Base-by-base conservation (phyloP, 192 early-diverging fungal species). In the Umbelopsis ramanniana region DNA sequence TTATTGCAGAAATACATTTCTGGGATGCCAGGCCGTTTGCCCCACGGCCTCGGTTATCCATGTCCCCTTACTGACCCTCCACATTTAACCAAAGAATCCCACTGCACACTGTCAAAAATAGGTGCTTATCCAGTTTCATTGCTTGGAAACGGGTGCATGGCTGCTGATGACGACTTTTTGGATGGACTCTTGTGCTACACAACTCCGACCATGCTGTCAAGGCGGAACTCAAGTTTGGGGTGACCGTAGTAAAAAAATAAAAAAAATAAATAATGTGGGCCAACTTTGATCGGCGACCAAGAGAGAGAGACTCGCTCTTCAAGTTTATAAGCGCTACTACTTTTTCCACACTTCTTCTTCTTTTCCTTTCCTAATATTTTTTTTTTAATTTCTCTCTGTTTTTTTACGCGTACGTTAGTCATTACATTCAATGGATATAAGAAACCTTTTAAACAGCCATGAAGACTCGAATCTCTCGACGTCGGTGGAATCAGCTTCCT, bases 381-480 rank as follows among this genome's bases (percentile, higher is more conserved):
- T 38, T 21, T 21, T 35, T 21, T 29, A n/a, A 7, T 19, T 48
- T 46, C 46, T 69, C 24, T 52, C 7, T 14, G n/a, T 52, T 71
- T 29, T 29, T 29, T 23, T 23, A 45, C 47, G 35, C 69, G 48
- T 33, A 21, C 19, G 50, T 33, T 71, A 7, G 7, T 45, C 40
- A 24, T 38, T 52, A 38, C 26, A 71, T 24, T 10, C 33, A 66
- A 75, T 75, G 74, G 69, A 75, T 33, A 75, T 75, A 37, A 54
- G 69, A 24, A 69, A 75, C 26, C 67, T 75, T 21, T 63, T 75
- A 38, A 75, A 75, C 33, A 46, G 66, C 33, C 40, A 71, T 37
- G 53, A 63, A 63, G 57, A 63, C 57, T 35, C 29, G 26, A 63
- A 63, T 37, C 29, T 63, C 57, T 63, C 57, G 15, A 63, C 29